Evolutionary conservation across 768 basidiomycete species (phyloP).

Genomic region (Pleurotus cornucopiae): DNA sequence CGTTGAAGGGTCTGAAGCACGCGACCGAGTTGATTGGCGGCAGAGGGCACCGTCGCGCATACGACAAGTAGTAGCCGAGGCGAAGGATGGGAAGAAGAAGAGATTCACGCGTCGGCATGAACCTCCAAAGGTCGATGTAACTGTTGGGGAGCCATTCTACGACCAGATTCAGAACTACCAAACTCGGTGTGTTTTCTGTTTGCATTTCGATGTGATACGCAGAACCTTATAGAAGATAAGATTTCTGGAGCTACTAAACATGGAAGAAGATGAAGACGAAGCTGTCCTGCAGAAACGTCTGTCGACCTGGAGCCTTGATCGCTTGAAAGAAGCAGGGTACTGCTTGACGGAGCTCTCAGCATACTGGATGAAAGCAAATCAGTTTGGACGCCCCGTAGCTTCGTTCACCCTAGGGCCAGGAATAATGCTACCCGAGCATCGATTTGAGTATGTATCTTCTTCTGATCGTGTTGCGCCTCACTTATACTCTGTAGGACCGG

Average conservation of each 20-base stretch:
- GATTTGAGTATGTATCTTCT: slow-evolving; percentile 50
- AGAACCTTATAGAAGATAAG: slow-evolving; percentile 11
- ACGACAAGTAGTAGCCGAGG: not conserved
- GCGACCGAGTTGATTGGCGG: slow-evolving; percentile 59
- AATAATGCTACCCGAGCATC: slow-evolving; percentile 55
- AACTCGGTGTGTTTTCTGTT: slow-evolving; percentile 7
- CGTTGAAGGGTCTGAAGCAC: slow-evolving; percentile 11
- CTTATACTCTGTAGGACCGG: slow-evolving; percentile 49
- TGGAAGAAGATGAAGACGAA: slow-evolving; percentile 66
- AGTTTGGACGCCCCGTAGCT: slow-evolving; percentile 64
- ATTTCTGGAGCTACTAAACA: slow-evolving; percentile 43
- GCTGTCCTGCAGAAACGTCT: slow-evolving; percentile 59
- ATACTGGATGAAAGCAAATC: slow-evolving; percentile 64
- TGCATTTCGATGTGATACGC: not conserved
- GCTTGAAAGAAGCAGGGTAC: slow-evolving; percentile 68
- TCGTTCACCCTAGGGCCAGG: slow-evolving; percentile 65
- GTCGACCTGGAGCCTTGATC: slow-evolving; percentile 58
- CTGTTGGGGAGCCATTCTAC: slow-evolving; percentile 37
- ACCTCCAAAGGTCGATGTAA: slow-evolving; percentile 28
- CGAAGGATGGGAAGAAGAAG: not conserved
- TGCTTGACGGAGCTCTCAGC: slow-evolving; percentile 60
- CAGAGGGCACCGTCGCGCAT: slow-evolving; percentile 45
- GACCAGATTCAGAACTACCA: slow-evolving; percentile 51
- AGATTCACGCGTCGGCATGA: slow-evolving; percentile 32
- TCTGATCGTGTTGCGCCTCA: slow-evolving; percentile 2